Evolutionary conservation across 768 basidiomycete species (phyloP).

Genomic region (Rhodosporidiobolus odoratus): DNA sequence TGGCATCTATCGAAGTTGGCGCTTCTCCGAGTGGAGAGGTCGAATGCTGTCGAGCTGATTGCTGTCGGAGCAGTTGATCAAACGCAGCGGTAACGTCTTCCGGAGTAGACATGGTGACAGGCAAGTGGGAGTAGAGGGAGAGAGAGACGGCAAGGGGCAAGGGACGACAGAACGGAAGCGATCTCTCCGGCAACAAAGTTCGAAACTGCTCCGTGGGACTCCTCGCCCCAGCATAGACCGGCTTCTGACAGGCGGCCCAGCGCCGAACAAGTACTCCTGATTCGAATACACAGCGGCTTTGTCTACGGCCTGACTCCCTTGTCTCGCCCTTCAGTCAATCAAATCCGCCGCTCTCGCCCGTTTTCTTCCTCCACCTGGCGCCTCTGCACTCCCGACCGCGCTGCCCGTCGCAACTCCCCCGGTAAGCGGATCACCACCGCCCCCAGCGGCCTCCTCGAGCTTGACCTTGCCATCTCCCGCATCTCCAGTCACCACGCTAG

Average conservation of each 20-base stretch:
- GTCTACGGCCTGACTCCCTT: not conserved
- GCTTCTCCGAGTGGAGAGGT: not conserved
- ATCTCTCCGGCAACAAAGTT: too few relatives aligned
- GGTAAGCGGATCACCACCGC: constrained; percentile 16
- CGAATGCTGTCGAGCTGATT: not conserved
- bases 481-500: constrained; percentile 52
- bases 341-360: constrained; percentile 82
- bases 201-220: too few relatives aligned
- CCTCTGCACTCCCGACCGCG: not conserved
- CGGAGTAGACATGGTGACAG: not conserved
- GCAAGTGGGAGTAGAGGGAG: not conserved
- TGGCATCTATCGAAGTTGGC: too few relatives aligned
- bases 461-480: not conserved
- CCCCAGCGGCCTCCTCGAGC: not conserved
- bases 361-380: constrained; percentile 65
- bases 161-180: not conserved
- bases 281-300: not conserved
- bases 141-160: not conserved
- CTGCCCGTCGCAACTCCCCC: constrained; percentile 22
- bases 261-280: not conserved
- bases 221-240: too few relatives aligned
- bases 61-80: not conserved
- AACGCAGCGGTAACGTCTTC: not conserved
- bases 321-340: constrained; percentile 49
- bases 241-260: too few relatives aligned